A percentile compares a stretch with the other conserved stretches of the same genome.
Conservation (phyloP, 2,329 filamentous ascomycete genomes). For the Neospermospora avenae region DNA sequence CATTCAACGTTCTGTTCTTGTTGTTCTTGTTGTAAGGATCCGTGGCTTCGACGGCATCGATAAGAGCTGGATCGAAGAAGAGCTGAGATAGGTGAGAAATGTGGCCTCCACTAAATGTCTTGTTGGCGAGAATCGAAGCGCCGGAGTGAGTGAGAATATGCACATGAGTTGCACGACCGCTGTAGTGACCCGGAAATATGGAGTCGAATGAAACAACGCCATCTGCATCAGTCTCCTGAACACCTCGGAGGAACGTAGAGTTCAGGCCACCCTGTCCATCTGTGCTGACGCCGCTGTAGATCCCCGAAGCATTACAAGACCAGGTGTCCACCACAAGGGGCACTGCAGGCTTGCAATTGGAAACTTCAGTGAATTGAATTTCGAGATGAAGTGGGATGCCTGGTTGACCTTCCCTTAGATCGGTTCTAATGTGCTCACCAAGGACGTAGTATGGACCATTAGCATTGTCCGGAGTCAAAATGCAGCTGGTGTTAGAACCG, state of each 20-base stretch:
- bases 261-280: slow-evolving; percentile 39
- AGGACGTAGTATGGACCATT: slow-evolving; percentile 52
- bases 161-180: slow-evolving; percentile 45
- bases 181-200: slow-evolving; percentile 46
- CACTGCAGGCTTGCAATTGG: slow-evolving; percentile 50
- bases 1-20: slow-evolving; percentile 46
- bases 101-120: slow-evolving; percentile 49
- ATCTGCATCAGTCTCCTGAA: slow-evolving; percentile 41
- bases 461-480: slow-evolving; percentile 50
- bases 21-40: slow-evolving; percentile 48
- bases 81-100: slow-evolving; percentile 49
- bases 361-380: slow-evolving; percentile 50
- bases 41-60: slow-evolving; percentile 47
- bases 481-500: slow-evolving; percentile 43
- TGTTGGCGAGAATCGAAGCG: slow-evolving; percentile 34
- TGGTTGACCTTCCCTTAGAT: slow-evolving; percentile 40
- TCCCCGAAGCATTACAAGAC: slow-evolving; percentile 39
- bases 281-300: slow-evolving; percentile 46
- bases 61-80: slow-evolving; percentile 63
- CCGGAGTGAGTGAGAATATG: slow-evolving; percentile 34
- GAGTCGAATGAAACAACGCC: slow-evolving; percentile 43
- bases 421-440: slow-evolving; percentile 39
- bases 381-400: slow-evolving; percentile 50
- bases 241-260: slow-evolving; percentile 42
- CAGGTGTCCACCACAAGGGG: slow-evolving; percentile 52